Conservation (phyloP, 352 stramenopile species). For the Phytophthora niederhauseri region DNA sequence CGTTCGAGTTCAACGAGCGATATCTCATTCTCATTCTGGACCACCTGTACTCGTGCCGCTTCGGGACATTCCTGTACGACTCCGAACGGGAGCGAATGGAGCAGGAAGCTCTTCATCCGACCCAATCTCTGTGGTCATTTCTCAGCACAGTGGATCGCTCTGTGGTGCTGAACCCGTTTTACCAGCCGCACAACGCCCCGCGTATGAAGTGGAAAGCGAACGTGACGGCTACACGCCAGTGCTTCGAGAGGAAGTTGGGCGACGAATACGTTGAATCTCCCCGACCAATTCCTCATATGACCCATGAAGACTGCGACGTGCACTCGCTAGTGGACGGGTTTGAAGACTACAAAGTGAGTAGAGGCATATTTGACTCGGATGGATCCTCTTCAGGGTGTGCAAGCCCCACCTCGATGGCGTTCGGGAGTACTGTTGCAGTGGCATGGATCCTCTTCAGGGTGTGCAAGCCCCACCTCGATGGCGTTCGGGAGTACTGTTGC, state of each 20-base stretch:
- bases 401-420: constrained; percentile 30
- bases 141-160: constrained; percentile 64
- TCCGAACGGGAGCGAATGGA: constrained; percentile 80
- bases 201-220: constrained; percentile 59
- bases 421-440: constrained; percentile 39
- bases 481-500: constrained; percentile 39
- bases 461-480: constrained; percentile 31
- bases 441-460: constrained; percentile 31
- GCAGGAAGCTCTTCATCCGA: constrained; percentile 56
- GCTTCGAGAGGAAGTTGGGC: constrained; percentile 40
- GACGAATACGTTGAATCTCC: constrained; percentile 22
- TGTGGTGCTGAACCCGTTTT: constrained; percentile 80
- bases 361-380: constrained; percentile 32
- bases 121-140: constrained; percentile 82
- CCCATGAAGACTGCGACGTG: constrained; percentile 32
- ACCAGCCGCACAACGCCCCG: constrained; percentile 49
- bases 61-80: constrained; percentile 97
- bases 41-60: constrained; percentile 82
- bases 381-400: constrained; percentile 30
- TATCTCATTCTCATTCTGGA: constrained; percentile 85
- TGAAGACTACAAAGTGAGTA: constrained; percentile 17
- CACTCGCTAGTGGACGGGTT: constrained; percentile 34
- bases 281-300: constrained; percentile 20
- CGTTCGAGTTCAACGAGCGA: constrained; percentile 89
- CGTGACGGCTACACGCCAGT: constrained; percentile 63